Evolutionary conservation across 202 grass and related monocot species (phyloP).

Genomic region (Panicum virgatum): DNA sequence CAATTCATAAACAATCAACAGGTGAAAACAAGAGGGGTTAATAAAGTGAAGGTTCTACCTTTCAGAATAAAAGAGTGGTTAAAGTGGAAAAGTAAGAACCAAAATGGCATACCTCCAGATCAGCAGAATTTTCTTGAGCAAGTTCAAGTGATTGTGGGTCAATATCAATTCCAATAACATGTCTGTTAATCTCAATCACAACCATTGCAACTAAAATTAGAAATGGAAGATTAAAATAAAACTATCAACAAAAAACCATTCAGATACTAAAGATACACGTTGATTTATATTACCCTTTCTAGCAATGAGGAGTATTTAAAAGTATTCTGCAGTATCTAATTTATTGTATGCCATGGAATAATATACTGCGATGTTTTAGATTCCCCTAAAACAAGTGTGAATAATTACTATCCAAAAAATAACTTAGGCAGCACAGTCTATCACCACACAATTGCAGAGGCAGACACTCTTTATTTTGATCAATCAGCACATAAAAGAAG

Average conservation of each 20-base stretch:
- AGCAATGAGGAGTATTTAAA: not conserved
- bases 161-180: slow-evolving; percentile 85
- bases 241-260: not conserved
- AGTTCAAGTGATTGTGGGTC: slow-evolving; percentile 76
- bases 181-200: slow-evolving; percentile 52
- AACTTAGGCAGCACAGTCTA: slow-evolving; percentile 11
- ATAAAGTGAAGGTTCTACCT: slow-evolving; percentile 2
- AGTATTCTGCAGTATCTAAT: not conserved
- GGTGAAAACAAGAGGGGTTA: not conserved
- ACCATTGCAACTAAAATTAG: not conserved
- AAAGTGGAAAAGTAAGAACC: not conserved
- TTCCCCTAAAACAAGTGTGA: not conserved
- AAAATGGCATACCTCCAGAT: slow-evolving; percentile 68
- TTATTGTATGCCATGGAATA: not conserved
- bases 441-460: not conserved
- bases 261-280: not conserved
- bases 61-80: slow-evolving; percentile 21
- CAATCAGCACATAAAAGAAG: not conserved
- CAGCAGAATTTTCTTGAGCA: slow-evolving; percentile 78
- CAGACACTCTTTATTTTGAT: not conserved
- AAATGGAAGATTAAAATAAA: not conserved
- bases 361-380: not conserved
- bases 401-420: not conserved
- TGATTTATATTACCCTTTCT: not conserved
- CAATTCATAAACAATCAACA: not conserved